Evolutionary conservation across 169 alveolate genomes (phyloP).

Genomic region (Plasmodium coatneyi): DNA sequence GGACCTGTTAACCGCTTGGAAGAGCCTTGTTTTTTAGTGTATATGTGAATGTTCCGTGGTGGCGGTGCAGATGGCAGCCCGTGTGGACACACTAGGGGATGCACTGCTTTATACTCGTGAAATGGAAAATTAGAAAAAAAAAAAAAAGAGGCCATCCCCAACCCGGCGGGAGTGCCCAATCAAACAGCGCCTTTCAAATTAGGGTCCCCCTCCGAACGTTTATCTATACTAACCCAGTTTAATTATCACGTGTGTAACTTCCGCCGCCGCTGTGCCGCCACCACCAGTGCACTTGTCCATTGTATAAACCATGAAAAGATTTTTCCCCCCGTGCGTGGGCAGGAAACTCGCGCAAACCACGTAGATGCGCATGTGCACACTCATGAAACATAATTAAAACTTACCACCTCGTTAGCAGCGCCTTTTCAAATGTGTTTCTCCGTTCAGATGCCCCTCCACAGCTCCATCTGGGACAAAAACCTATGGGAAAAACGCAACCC

Average conservation of each 20-base stretch:
- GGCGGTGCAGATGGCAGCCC: neutral
- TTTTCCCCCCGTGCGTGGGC: neutral
- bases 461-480: no score
- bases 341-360: neutral
- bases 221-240: no score
- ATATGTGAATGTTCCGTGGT: neutral
- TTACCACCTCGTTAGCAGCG: neutral
- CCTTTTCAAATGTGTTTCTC: neutral
- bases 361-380: neutral
- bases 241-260: no score
- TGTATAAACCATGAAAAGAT: neutral
- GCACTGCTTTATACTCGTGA: no score
- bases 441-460: neutral
- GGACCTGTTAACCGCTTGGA: neutral
- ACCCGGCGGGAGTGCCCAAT: neutral
- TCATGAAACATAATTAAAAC: neutral
- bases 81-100: no score
- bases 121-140: no score
- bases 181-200: neutral
- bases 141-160: neutral
- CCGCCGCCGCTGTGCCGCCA: neutral
- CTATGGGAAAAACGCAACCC: neutral
- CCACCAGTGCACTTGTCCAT: neutral
- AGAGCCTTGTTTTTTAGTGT: neutral
- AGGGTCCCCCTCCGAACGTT: neutral